Base-by-base conservation (phyloP, 441 rosid species). In the Isatis lusitanica region DNA sequence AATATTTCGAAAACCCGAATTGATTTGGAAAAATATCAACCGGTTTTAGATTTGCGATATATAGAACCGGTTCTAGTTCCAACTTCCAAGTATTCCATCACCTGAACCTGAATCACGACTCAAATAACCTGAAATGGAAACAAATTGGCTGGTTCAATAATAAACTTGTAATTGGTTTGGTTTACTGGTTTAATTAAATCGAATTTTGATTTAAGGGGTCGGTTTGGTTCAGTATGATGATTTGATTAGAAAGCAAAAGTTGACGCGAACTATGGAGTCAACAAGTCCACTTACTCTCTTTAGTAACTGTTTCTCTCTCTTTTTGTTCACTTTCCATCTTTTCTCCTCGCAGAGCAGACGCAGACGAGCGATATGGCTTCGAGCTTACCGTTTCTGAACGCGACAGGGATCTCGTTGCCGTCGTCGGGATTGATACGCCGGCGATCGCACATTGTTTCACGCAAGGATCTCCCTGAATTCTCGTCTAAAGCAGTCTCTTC, bases 291-390 rank as follows among this genome's bases (percentile, higher is more conserved):
- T 21, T 67, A 31, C 65, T 10, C 55, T 36, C 55, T 44, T 44
- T 10, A 56, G 73, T 42, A 56, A 66, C 63, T 2, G 43, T 31
- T 31, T 40, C 30, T 46, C 65, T 42, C 73, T 57, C 55, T 30
- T 26, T 30, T 26, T 26, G 3, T 35, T 9, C 52, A 18, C 46
- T 12, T 0, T n/a, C 40, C 39, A 17, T 53, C 59, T 28, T 17
- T 24, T 43, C 40, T 36, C 61, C 24, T 44, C 18, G 70, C 47
- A 42, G 36, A 65, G 56, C 50, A 43, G 36, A 59, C 46, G 28
- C 51, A 42, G 13, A 50, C 48, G 44, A 21, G 24, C 66, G 65
- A 73, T 26, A 84, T 85, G 90, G 86, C 87, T 18, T 69, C 79
- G 57, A 81, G 69, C 40, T 78, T 79, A 53, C 77, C 79, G 61